phyloP scores from a whole-genome alignment of 1,284 basidiomycete genomes.

The Albatrellus sp. region DNA sequence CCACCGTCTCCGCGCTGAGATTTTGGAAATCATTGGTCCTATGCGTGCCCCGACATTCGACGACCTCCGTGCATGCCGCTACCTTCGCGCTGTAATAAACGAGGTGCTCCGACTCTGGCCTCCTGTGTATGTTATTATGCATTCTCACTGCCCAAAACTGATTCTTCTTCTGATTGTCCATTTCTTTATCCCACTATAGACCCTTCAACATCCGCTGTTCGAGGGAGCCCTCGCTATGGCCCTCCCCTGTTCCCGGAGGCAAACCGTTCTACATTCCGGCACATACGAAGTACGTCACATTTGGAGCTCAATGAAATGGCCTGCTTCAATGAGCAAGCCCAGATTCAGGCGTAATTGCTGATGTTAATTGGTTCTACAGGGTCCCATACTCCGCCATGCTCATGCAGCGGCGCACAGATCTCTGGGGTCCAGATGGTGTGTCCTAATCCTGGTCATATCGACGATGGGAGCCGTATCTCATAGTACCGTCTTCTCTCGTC shows the following conservation, averaged over 20 bases:
- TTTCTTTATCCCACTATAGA: slow-evolving; percentile 4
- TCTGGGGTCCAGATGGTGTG: background rate
- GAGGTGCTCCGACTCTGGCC: slow-evolving; percentile 50
- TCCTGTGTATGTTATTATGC: slow-evolving; percentile 35
- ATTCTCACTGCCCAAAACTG: slow-evolving; percentile 13
- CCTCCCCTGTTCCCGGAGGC: background rate
- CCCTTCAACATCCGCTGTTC: slow-evolving; percentile 6
- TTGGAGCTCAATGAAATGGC: slow-evolving; percentile 9
- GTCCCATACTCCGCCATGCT: background rate
- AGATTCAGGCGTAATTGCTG: background rate
- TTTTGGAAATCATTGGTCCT: slow-evolving; percentile 19
- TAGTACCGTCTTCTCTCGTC: background rate
- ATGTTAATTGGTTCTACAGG: too few relatives aligned
- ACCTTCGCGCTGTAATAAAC: slow-evolving; percentile 28
- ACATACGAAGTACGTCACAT: background rate
- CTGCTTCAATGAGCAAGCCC: background rate
- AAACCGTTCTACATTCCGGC: background rate
- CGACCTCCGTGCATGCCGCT: slow-evolving; percentile 28
- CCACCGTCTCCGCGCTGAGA: slow-evolving; percentile 23
- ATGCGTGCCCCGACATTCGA: slow-evolving; percentile 22
- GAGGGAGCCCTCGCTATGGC: background rate
- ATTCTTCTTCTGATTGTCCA: slow-evolving; percentile 17
- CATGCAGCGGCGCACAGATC: background rate
- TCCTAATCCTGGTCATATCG: background rate
- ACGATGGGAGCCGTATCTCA: background rate